These are phyloP conservation scores for Filosporella fistucella DNA, from an alignment of 495 filamentous ascomycete genomes.

Conservation along the genomic window DNA sequence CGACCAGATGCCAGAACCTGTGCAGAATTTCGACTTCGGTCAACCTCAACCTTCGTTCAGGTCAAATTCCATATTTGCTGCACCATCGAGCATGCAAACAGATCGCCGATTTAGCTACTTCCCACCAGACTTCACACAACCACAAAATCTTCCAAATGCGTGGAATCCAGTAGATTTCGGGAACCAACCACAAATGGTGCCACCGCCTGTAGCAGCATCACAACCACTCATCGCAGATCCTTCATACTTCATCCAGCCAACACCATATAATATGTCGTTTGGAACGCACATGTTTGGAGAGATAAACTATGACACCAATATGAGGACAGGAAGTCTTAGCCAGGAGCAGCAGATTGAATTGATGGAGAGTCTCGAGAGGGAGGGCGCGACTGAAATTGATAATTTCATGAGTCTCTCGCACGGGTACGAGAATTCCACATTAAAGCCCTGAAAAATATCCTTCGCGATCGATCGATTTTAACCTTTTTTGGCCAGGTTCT, in stretches of 20 bases:
- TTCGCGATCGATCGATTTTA: constrained; percentile 14
- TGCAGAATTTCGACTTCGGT: constrained; percentile 24
- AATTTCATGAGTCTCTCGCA: constrained; percentile 45
- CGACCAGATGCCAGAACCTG: constrained; percentile 34
- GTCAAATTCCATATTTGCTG: constrained; percentile 51
- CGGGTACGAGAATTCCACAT: constrained; percentile 20
- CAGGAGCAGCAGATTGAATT: constrained; percentile 69
- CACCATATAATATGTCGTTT: constrained; percentile 12
- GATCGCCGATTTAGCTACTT: constrained; percentile 52
- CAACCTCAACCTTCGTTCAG: constrained; percentile 41
- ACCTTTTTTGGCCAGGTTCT: constrained; percentile 18
- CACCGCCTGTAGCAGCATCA: background rate
- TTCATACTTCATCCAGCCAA: constrained; percentile 19
- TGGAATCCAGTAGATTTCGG: constrained; percentile 22
- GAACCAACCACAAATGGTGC: constrained; percentile 18
- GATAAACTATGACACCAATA: constrained; percentile 14
- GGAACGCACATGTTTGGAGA: constrained; percentile 12
- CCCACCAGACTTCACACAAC: constrained; percentile 34
- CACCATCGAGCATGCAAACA: constrained; percentile 32
- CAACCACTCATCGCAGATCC: constrained; percentile 19
- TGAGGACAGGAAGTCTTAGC: constrained; percentile 56
- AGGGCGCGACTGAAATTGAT: constrained; percentile 60
- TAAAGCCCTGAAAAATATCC: constrained; percentile 14
- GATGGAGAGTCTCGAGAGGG: constrained; percentile 59
- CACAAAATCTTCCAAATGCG: constrained; percentile 16